phyloP scores from a whole-genome alignment of 306 rosid genomes.

The Begonia loranthoides region DNA sequence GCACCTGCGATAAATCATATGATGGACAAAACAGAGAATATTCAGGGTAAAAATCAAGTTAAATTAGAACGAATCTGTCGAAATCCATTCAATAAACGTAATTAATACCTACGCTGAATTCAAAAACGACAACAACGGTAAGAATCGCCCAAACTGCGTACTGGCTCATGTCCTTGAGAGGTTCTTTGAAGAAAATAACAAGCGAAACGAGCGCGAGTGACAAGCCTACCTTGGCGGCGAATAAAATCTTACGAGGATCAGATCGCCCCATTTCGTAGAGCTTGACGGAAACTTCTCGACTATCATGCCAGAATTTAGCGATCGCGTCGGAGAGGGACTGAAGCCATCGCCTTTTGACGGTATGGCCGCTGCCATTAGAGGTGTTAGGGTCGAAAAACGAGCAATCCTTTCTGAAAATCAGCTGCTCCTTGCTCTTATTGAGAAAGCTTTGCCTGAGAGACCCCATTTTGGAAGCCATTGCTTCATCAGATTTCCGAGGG shows the following conservation, averaged over 20 bases:
- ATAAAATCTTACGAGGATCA: slow-evolving; percentile 77
- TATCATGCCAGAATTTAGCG: slow-evolving; percentile 7
- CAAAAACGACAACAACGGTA: slow-evolving; percentile 87
- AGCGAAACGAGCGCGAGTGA: slow-evolving; percentile 64
- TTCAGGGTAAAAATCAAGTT: no score
- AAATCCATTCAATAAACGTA: background rate
- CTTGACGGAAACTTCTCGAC: slow-evolving; percentile 3
- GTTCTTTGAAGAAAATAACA: slow-evolving; percentile 64
- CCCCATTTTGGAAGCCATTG: slow-evolving; percentile 30
- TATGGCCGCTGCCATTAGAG: slow-evolving; percentile 4
- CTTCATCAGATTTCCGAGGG: slow-evolving; percentile 1
- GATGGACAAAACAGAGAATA: no score
- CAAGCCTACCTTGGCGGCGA: slow-evolving; percentile 80
- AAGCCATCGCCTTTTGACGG: slow-evolving; percentile 15
- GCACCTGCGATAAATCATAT: slow-evolving; percentile 42
- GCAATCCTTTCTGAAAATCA: slow-evolving; percentile 26
- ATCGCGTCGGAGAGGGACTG: slow-evolving; percentile 29
- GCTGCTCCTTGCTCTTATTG: slow-evolving; percentile 46
- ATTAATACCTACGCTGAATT: slow-evolving; percentile 75
- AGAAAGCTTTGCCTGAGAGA: slow-evolving; percentile 44
- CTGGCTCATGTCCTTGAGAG: slow-evolving; percentile 32
- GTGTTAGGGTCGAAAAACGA: slow-evolving; percentile 22
- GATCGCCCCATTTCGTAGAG: slow-evolving; percentile 51
- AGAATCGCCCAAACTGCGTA: slow-evolving; percentile 86
- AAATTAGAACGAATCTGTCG: background rate